Base-by-base conservation (phyloP, 2,329 filamentous ascomycete species). In the Coniochaeta sp. region DNA sequence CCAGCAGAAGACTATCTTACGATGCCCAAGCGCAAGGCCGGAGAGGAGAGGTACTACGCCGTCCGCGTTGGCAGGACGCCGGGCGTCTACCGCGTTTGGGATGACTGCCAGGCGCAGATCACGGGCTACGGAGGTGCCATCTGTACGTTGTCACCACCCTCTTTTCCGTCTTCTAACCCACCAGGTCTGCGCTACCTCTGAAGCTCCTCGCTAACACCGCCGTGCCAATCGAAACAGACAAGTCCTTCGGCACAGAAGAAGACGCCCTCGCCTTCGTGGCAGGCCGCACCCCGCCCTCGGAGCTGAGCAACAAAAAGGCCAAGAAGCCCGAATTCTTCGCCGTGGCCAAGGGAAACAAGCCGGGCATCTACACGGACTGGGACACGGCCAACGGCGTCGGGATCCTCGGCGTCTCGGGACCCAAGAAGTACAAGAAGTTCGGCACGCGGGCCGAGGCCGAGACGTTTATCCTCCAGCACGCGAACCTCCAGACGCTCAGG, bases 251-350 rank as follows among this genome's bases (percentile, higher is more conserved):
- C 9, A 82, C 79, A 0, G 73, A 78, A 53, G 78, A 84, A 56
- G 90, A 96, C 54, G 92, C 92, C n/a, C 79, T 87, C 61, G 82
- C 81, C 2, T 96, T 89, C 64, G 75, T 89, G 24, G 81, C 78
- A 1, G 87, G 88, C 46, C 78, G 77, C 57, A 76, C 78, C 52
- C 67, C 67, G 3, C 58, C 63, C 13, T 63, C 68, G 14, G 61
- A 69, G 18, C 61, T 70, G 20, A 65, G 71, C 35, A 60, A 70
- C 47, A 57, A 61, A 24, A 65, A 72, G 53, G n/a, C 16, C 26
- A 48, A 30, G 45, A 9, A 47, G 45, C 70, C 71, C 48, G 73
- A 71, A 48, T 85, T 76, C 65, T 85, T 85, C 61, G 82, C 76
- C 3, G 79, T 86, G 6, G 82, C 81, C 1, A 71, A 79, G 5